Percentiles rank a stretch among this genome's conserved stretches.
Evolutionary conservation across 148 eudicot species (phyloP).

Genomic region (Diospyros lotus): DNA sequence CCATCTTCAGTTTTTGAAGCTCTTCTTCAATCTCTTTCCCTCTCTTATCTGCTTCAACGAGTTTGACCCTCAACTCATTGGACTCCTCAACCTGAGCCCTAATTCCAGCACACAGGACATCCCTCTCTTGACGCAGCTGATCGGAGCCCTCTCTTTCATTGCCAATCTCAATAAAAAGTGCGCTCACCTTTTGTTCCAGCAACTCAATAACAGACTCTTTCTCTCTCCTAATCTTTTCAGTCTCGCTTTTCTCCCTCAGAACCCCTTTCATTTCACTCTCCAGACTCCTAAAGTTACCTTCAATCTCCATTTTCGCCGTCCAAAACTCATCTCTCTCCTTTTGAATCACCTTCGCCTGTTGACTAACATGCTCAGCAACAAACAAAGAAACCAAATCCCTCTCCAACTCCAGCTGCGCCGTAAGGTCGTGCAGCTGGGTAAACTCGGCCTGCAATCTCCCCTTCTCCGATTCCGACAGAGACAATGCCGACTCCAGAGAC

Average conservation of each 20-base stretch:
- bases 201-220: conserved; percentile 33
- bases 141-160: conserved; percentile 21
- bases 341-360: conserved; percentile 18
- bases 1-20: conserved; percentile 20
- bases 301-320: conserved; percentile 29
- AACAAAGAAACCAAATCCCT: conserved; percentile 34
- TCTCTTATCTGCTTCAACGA: conserved; percentile 30
- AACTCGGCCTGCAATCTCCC: conserved; percentile 40
- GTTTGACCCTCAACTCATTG: conserved; percentile 20
- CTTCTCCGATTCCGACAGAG: conserved; percentile 34
- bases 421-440: conserved; percentile 27
- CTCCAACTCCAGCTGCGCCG: conserved; percentile 26
- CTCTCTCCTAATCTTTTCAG: conserved; percentile 31
- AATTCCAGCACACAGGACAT: conserved; percentile 22
- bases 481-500: conserved; percentile 46
- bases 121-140: conserved; percentile 24
- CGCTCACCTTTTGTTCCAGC: conserved; percentile 30
- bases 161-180: conserved; percentile 24
- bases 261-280: conserved; percentile 37
- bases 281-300: conserved; percentile 25
- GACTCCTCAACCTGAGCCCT: conserved; percentile 26
- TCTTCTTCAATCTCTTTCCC: conserved; percentile 22
- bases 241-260: conserved; percentile 35
- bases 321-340: conserved; percentile 24
- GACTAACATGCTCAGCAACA: conserved; percentile 24